Base-by-base conservation (phyloP, 2,329 filamentous ascomycete genomes). In the Penicillium hordei region DNA sequence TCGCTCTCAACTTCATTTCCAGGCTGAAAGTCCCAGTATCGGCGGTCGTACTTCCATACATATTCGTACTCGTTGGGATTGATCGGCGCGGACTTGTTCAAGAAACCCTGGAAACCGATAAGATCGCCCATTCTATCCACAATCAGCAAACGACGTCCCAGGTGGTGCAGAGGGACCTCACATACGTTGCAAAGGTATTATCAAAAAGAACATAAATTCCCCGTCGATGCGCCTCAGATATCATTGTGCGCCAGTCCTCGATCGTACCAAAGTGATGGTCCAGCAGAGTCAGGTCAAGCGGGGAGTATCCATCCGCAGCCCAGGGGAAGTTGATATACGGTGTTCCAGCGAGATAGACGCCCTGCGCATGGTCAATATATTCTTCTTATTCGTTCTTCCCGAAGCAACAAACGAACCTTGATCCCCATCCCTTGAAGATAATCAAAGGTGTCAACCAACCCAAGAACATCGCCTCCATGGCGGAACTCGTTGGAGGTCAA, bases 131-230 rank as follows among this genome's bases (percentile, higher is more conserved):
- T 62, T 19, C 64, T 34, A 29, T 9, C 5, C n/a, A 48, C 17
- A 34, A 40, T 54, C 8, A 54, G 52, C 52, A 54, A 4, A 27
- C 3, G 34, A 40, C 4, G 34, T 27, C 27, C 6, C 13, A 54
- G 25, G 27, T 5, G 17, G 44, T 13, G 36, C 19, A 17, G 5
- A 25, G 7, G 17, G 15, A 27, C 3, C 2, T 15, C 15, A 71
- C 78, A 75, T 71, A 81, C 76, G 86, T 88, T 44, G 83, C 81
- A 67, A 88, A 82, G 4, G 86, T 88, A 67, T 87, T 87, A 68
- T 88, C 86, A 52, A 88, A 72, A 25, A 89, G 71, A 46, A 88
- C 83, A 71, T 87, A 87, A 85, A 89, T 88, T 51, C 79, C 82
- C 29, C 83, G 78, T 3, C 72, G 72, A 66, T 89, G 86, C n/a